Conservation (phyloP, 2,329 filamentous ascomycete genomes). For the Xylariaceae sp. region DNA sequence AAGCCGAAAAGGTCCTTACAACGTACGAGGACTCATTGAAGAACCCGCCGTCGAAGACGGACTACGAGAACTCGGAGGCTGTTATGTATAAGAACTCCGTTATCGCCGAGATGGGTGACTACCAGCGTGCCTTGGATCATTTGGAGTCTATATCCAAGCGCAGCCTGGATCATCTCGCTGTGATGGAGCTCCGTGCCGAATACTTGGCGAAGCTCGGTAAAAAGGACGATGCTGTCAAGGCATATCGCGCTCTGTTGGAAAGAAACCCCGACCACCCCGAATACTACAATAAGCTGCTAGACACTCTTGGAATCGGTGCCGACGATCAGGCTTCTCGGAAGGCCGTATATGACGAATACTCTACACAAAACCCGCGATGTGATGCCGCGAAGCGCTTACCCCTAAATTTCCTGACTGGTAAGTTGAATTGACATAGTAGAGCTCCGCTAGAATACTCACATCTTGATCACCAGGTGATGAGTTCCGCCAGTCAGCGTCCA, state of each 20-base stretch:
- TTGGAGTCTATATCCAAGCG: slow-evolving; percentile 72
- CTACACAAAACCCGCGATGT: slow-evolving; percentile 72
- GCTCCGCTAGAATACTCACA: slow-evolving; percentile 1
- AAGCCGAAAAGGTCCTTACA: slow-evolving; percentile 86
- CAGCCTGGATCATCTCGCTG: slow-evolving; percentile 76
- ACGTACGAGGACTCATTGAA: slow-evolving; percentile 95
- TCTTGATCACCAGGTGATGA: slow-evolving; percentile 55
- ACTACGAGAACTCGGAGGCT: slow-evolving; percentile 92
- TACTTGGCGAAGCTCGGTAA: slow-evolving; percentile 75
- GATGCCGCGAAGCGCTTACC: slow-evolving; percentile 85
- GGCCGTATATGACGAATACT: slow-evolving; percentile 77
- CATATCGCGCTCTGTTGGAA: slow-evolving; percentile 76
- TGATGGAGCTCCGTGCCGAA: slow-evolving; percentile 80
- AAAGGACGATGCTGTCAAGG: slow-evolving; percentile 75
- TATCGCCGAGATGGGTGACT: slow-evolving; percentile 85
- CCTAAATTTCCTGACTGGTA: slow-evolving; percentile 79
- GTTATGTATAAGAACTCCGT: slow-evolving; percentile 92
- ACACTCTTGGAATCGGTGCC: slow-evolving; percentile 58
- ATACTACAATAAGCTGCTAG: slow-evolving; percentile 78
- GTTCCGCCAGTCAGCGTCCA: slow-evolving; percentile 72
- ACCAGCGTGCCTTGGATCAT: slow-evolving; percentile 79
- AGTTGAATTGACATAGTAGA: slow-evolving; percentile 16
- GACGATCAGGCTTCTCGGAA: slow-evolving; percentile 62
- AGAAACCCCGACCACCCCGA: slow-evolving; percentile 82
- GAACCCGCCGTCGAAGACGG: slow-evolving; percentile 66